Evolutionary conservation across 371 early-diverging fungal genomes (phyloP).

Genomic region (Mortierella sp.): DNA sequence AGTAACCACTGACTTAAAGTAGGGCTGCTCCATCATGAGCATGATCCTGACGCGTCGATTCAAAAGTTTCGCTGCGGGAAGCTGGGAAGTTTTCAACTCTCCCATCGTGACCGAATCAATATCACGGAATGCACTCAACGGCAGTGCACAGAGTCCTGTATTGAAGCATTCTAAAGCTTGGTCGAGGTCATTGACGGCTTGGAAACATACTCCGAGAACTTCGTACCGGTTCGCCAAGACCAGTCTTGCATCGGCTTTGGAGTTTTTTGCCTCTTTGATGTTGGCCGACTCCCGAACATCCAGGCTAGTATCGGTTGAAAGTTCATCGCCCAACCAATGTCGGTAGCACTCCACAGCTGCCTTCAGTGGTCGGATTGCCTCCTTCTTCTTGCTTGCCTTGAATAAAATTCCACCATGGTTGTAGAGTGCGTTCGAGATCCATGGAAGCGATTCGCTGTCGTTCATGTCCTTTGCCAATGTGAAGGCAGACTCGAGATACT

Average conservation of each 20-base stretch:
- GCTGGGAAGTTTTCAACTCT: conserved; percentile 12
- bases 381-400: conserved; percentile 19
- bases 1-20: conserved; percentile 16
- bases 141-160: conserved; percentile 27
- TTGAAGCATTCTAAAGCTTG: conserved; percentile 29
- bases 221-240: conserved; percentile 44
- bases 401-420: conserved; percentile 35
- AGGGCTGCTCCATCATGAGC: conserved; percentile 20
- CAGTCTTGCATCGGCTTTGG: conserved; percentile 14
- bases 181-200: conserved; percentile 18
- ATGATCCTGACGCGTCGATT: conserved; percentile 27
- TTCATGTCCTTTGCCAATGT: conserved; percentile 28
- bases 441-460: conserved; percentile 39
- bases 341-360: conserved; percentile 17
- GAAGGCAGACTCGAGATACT: conserved; percentile 32
- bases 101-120: conserved; percentile 10
- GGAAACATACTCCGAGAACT: conserved; percentile 35
- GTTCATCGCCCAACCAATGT: conserved; percentile 19
- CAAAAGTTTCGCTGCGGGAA: conserved; percentile 36
- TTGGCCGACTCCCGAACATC: background rate
- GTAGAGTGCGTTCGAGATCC: conserved; percentile 53
- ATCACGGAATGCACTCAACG: conserved; percentile 19
- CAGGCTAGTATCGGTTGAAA: conserved; percentile 2
- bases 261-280: background rate
- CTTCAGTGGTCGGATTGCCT: conserved; percentile 29